phyloP scores from a whole-genome alignment of 495 filamentous ascomycete genomes.

The Penicillium alfredii region DNA sequence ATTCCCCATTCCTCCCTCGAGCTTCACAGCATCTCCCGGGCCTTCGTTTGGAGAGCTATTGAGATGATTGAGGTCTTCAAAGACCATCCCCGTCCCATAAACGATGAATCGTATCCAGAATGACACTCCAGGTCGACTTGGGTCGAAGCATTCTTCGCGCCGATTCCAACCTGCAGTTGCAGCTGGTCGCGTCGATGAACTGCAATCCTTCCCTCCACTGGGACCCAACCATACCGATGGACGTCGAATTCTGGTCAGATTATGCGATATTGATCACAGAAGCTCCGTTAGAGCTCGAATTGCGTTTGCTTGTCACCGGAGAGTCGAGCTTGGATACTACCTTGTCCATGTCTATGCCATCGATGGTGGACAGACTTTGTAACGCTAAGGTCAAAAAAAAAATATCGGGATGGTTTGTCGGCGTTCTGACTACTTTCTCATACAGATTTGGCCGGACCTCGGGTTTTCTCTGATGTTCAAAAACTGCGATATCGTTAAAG shows the following conservation, averaged over 20 bases:
- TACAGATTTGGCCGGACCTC: conserved; percentile 32
- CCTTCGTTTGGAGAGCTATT: no score
- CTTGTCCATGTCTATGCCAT: conserved; percentile 12
- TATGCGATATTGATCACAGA: conserved; percentile 18
- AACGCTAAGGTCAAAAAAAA: conserved; percentile 22
- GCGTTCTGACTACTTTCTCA: not conserved
- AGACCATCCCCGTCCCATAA: not conserved
- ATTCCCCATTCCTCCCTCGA: no score
- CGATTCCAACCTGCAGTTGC: conserved; percentile 11
- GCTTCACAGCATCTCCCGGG: no score
- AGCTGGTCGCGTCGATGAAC: conserved; percentile 8
- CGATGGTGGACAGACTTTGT: conserved; percentile 19
- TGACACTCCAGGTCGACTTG: conserved; percentile 15
- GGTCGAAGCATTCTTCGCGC: conserved; percentile 10
- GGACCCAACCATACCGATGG: not conserved
- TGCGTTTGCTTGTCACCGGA: conserved; percentile 18
- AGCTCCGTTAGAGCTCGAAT: conserved; percentile 23
- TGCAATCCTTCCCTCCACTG: not conserved
- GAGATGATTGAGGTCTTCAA: no score
- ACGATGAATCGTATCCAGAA: not conserved
- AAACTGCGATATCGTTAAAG: conserved; percentile 4
- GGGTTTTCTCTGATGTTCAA: conserved; percentile 24
- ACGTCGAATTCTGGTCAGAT: conserved; percentile 5
- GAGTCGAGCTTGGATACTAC: not conserved
- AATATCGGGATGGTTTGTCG: not conserved